These are phyloP conservation scores for Vitis hybrid DNA, from an alignment of 177 flowering plant species.

Conservation along the genomic window DNA sequence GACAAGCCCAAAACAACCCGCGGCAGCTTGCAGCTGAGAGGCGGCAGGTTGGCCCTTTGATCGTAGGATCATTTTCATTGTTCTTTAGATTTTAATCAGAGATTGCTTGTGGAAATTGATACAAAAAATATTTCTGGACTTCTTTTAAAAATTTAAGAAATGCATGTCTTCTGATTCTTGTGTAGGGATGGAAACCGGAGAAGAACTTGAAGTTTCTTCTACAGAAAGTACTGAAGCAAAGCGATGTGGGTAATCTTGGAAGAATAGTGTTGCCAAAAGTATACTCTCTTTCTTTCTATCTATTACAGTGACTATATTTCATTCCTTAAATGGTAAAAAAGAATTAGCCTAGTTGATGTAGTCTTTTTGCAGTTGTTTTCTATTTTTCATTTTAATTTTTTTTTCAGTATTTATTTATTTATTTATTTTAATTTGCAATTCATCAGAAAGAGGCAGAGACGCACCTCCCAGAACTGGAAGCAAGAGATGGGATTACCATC, in stretches of 20 bases:
- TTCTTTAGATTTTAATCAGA: neutral
- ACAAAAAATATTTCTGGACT: neutral
- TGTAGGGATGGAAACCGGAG: slow-evolving; percentile 80
- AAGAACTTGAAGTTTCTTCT: slow-evolving; percentile 87
- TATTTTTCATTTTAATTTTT: neutral
- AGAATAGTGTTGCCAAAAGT: slow-evolving; percentile 97
- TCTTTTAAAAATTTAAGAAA: neutral
- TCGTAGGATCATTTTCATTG: neutral
- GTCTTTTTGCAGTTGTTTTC: neutral
- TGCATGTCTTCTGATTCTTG: neutral
- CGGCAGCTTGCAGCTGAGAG: slow-evolving; percentile 42
- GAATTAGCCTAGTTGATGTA: neutral
- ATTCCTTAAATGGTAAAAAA: neutral
- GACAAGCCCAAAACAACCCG: slow-evolving; percentile 28
- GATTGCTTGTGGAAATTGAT: neutral
- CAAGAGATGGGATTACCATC: slow-evolving; percentile 90
- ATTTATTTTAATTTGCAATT: neutral
- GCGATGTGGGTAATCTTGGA: slow-evolving; percentile 97
- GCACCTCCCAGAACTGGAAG: slow-evolving; percentile 86
- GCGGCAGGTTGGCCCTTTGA: slow-evolving; percentile 37
- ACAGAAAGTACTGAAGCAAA: slow-evolving; percentile 97
- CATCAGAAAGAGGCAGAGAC: slow-evolving; percentile 96
- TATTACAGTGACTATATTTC: neutral
- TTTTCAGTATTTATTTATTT: no score
- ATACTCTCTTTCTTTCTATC: slow-evolving; percentile 2